Evolutionary conservation across 306 rosid genomes (phyloP).

Genomic region (Ceratonia siliqua): DNA sequence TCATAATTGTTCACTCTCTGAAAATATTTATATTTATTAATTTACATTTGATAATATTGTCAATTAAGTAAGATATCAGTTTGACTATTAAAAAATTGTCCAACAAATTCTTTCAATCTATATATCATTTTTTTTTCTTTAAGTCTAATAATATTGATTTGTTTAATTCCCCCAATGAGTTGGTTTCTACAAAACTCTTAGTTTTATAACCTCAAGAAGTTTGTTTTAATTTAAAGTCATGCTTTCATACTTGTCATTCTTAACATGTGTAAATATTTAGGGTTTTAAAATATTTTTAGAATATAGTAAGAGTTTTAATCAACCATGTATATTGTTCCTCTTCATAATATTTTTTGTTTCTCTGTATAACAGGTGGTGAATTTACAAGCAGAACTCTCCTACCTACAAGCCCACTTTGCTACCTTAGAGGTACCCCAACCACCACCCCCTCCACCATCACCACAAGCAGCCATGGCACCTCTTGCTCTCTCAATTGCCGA

Average conservation of each 20-base stretch:
- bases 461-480: conserved; percentile 39
- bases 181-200: conserved; percentile 35
- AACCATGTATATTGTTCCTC: background rate
- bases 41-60: background rate
- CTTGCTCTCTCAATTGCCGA: conserved; percentile 52
- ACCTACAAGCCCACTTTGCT: conserved; percentile 79
- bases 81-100: too few relatives aligned
- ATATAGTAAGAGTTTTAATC: background rate
- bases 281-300: background rate
- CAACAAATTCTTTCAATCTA: background rate
- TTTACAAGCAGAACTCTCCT: conserved; percentile 88
- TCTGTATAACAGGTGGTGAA: conserved; percentile 58
- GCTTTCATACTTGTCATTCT: conserved; percentile 37
- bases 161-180: conserved; percentile 30
- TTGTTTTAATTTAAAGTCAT: conserved; percentile 37
- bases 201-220: conserved; percentile 30
- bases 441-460: conserved; percentile 46
- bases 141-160: conserved; percentile 20
- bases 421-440: conserved; percentile 74
- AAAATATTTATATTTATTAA: background rate
- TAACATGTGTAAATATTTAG: too few relatives aligned
- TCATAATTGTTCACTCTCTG: conserved; percentile 31
- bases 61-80: too few relatives aligned
- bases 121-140: background rate
- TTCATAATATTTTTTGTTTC: background rate